Base-by-base conservation (phyloP, 345 rosid species). In the Hirschfeldia incana region DNA sequence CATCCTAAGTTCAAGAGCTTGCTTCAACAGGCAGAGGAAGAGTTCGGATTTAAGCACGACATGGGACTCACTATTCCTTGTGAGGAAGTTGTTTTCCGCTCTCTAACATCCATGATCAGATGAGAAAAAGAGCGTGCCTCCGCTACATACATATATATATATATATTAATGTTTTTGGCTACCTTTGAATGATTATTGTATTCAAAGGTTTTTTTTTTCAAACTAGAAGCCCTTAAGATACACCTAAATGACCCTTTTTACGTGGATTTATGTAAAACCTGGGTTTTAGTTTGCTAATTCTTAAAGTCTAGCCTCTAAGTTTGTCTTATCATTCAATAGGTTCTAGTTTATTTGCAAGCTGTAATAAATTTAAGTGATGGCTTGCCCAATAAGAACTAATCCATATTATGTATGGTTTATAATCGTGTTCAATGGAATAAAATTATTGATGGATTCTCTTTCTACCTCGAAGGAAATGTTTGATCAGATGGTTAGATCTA, bases 51-150 rank as follows among this genome's bases (percentile, higher is more conserved):
- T 30, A 88, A 87, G 73, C 96, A 95, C 67, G 90, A 90, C 16
- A 91, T 91, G 97, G 98, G 99, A 10, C 86, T 95, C 69, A 95
- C 97, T 4, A 91, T 95, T 74, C 99, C 99, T 69, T 93, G 98
- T 76, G 93, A 93, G 85, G 99, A 95, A 85, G 91, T 84, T 32
- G 94, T 87, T 75, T 95, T 95, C 78, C 93, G 86, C 44, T 85
- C 96, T 74, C 84, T 95, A 72, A 91, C 97, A 21, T 93, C 98
- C 27, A 86, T 83, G 90, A 85, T 91, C 44, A 74, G 88, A 82
- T 94, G 86, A 87, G 65, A 9, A 12, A 42, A 6, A 57, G 44
- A 11, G 51, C 32, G 30, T 27, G 26, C 7, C 21, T 21, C 21
- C 5, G 2, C 59, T 77, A 4, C 65, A 8, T 13, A 32, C 49